phyloP scores from a whole-genome alignment of 257 asterid species.

The Schizonepeta tenuifolia region DNA sequence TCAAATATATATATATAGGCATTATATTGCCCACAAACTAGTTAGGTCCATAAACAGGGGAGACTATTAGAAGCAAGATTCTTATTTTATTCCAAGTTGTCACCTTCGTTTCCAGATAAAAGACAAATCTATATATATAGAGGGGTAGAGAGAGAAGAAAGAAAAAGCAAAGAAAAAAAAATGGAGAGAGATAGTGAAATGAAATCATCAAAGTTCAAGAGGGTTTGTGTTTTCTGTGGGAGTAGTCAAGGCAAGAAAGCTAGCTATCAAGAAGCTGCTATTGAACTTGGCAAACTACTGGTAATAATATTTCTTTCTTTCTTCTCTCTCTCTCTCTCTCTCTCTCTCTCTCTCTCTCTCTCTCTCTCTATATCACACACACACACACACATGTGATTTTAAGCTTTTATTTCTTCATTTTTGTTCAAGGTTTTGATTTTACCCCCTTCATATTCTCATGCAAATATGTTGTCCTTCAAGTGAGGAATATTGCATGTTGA shows the following conservation, averaged over 20 bases:
- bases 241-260: conserved; percentile 90
- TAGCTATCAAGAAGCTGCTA: conserved; percentile 90
- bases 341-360: no score
- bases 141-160: conserved; percentile 2
- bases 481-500: conserved; percentile 32
- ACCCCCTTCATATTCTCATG: conserved; percentile 28
- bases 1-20: conserved; percentile 4
- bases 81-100: conserved; percentile 38
- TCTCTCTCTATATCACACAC: no score
- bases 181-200: conserved; percentile 71
- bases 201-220: conserved; percentile 70
- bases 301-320: conserved; percentile 45
- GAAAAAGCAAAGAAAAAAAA: conserved; percentile 6
- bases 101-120: conserved; percentile 31
- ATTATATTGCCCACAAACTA: conserved; percentile 29
- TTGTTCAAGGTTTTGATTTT: not conserved
- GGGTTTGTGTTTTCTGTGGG: conserved; percentile 93
- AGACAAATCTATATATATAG: conserved; percentile 11
- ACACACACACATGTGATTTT: not conserved
- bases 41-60: conserved; percentile 32
- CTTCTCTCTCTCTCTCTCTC: no score
- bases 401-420: not conserved
- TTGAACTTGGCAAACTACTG: conserved; percentile 80
- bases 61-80: conserved; percentile 43
- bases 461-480: conserved; percentile 11